A percentile compares a stretch with the other conserved stretches of the same genome.
Conservation (phyloP, 2,329 filamentous ascomycete species). For the Colletotrichum siamense region DNA sequence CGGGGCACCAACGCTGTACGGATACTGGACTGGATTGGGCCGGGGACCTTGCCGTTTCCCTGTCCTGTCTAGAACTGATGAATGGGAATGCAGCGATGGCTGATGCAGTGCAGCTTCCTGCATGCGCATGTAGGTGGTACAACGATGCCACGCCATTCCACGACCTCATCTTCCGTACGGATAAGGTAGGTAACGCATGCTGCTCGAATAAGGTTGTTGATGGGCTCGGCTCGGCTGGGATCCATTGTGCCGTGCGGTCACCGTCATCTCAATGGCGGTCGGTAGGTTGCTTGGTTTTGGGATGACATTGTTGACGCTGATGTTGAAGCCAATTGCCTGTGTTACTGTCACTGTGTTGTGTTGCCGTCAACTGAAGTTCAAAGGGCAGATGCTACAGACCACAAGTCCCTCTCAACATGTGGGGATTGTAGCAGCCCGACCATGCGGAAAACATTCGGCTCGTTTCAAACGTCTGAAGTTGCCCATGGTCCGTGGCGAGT, state of each 20-base stretch:
- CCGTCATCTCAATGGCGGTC: neutral
- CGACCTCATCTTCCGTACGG: neutral
- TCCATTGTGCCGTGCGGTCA: neutral
- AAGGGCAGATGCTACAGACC: neutral
- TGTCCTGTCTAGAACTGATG: neutral
- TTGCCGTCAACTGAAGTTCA: neutral
- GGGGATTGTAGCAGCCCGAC: neutral
- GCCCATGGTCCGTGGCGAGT: neutral
- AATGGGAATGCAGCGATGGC: neutral
- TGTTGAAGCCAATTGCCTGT: neutral
- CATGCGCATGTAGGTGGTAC: slow-evolving; percentile 11
- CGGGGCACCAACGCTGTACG: neutral
- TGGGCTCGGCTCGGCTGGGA: neutral
- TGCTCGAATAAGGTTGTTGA: slow-evolving; percentile 2
- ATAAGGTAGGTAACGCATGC: neutral
- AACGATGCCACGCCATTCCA: neutral
- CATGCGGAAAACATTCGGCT: neutral
- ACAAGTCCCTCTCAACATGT: neutral
- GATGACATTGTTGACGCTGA: neutral
- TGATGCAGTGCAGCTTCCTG: slow-evolving; percentile 6
- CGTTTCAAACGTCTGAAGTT: slow-evolving; percentile 5
- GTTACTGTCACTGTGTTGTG: neutral
- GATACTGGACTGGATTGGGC: neutral
- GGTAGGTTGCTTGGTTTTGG: neutral
- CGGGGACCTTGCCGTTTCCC: slow-evolving; percentile 1